Percentiles rank a stretch among this genome's conserved stretches.
Evolutionary conservation across 2,329 filamentous ascomycete species (phyloP).

Genomic region (Aspergillus candidus): DNA sequence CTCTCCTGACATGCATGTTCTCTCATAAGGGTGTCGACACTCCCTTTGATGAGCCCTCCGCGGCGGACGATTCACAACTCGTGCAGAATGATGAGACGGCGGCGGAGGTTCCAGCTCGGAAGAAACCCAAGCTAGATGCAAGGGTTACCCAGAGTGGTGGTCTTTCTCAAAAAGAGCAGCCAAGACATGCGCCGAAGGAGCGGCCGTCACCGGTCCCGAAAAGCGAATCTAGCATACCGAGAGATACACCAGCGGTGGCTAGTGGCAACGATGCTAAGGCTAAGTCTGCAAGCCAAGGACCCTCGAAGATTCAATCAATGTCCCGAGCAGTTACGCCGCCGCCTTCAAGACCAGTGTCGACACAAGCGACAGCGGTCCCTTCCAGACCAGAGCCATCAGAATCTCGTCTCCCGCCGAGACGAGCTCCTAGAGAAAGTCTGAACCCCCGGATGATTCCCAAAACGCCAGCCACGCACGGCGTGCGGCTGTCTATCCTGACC

Average conservation of each 20-base stretch:
- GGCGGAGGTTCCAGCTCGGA: slow-evolving; percentile 19
- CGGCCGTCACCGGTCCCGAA: not conserved
- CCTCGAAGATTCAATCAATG: slow-evolving; percentile 17
- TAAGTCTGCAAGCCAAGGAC: slow-evolving; percentile 7
- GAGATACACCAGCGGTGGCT: not conserved
- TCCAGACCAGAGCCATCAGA: slow-evolving; percentile 1
- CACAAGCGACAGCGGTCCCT: slow-evolving; percentile 3
- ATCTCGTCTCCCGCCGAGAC: slow-evolving; percentile 20
- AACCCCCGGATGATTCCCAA: slow-evolving; percentile 42
- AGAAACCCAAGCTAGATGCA: slow-evolving; percentile 22
- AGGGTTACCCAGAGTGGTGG: not conserved
- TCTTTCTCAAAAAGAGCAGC: not conserved
- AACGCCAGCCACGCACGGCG: slow-evolving; percentile 38
- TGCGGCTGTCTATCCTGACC: slow-evolving; percentile 38
- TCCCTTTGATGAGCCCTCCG: slow-evolving; percentile 10
- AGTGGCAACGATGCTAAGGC: slow-evolving; percentile 9
- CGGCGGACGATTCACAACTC: slow-evolving; percentile 9
- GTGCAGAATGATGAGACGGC: slow-evolving; percentile 1
- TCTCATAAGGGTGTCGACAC: slow-evolving; percentile 38
- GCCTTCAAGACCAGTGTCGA: slow-evolving; percentile 10
- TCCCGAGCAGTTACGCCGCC: slow-evolving; percentile 27
- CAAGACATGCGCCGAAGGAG: not conserved
- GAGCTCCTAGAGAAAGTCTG: slow-evolving; percentile 36
- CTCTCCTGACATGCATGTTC: slow-evolving; percentile 54
- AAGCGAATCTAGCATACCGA: not conserved